phyloP scores from a whole-genome alignment of 495 filamentous ascomycete genomes.

The Immersiella caudata region DNA sequence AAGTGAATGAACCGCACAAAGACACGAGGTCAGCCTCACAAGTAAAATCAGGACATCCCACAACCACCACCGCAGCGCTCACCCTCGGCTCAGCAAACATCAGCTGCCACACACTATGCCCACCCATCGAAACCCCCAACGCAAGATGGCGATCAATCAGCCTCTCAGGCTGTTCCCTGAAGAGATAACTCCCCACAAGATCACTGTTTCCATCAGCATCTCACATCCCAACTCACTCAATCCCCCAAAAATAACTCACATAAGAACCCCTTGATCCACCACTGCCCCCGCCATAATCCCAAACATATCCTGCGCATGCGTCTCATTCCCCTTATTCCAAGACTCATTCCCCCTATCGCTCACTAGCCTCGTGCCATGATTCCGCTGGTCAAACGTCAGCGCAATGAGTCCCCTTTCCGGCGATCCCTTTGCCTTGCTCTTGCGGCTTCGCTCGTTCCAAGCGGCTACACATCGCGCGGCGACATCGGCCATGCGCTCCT shows the following conservation, averaged over 20 bases:
- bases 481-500: constrained; percentile 67
- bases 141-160: constrained; percentile 71
- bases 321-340: constrained; percentile 78
- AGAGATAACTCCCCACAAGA: constrained; percentile 74
- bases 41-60: constrained; percentile 89
- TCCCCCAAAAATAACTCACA: constrained; percentile 30
- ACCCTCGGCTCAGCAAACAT: constrained; percentile 78
- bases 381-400: constrained; percentile 84
- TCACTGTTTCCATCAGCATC: constrained; percentile 56
- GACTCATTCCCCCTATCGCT: constrained; percentile 62
- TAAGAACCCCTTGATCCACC: constrained; percentile 61
- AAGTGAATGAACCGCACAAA: neutral
- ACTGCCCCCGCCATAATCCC: constrained; percentile 65
- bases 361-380: constrained; percentile 77
- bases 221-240: neutral
- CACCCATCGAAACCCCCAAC: constrained; percentile 82
- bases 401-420: constrained; percentile 65
- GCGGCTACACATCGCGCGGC: constrained; percentile 42
- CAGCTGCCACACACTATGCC: constrained; percentile 84
- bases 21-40: constrained; percentile 41
- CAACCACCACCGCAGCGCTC: constrained; percentile 71
- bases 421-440: constrained; percentile 9
- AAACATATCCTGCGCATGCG: constrained; percentile 90
- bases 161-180: constrained; percentile 51
- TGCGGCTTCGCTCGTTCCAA: constrained; percentile 31